phyloP scores from a whole-genome alignment of 148 eudicot species.

The Camellia lanceoleosa region DNA sequence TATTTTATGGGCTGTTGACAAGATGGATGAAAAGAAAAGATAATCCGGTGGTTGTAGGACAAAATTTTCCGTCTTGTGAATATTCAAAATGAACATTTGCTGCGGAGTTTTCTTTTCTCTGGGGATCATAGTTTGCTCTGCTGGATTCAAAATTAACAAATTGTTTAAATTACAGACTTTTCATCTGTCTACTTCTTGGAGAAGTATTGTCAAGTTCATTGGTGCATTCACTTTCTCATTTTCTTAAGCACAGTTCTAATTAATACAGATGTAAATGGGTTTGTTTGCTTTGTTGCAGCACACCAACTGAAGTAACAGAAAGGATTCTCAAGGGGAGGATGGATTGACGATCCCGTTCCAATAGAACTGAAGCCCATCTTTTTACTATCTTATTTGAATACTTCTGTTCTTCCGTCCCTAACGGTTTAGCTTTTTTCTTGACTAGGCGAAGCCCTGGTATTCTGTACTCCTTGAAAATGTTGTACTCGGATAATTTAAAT shows the following conservation, averaged over 20 bases:
- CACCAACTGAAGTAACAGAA: constrained; percentile 90
- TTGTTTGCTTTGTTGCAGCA: constrained; percentile 46
- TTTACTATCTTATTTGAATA: background rate
- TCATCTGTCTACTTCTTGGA: background rate
- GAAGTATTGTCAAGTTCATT: background rate
- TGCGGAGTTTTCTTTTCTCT: background rate
- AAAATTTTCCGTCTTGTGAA: background rate
- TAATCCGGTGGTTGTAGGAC: background rate
- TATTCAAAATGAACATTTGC: background rate
- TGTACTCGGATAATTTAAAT: constrained; percentile 5
- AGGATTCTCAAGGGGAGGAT: constrained; percentile 89
- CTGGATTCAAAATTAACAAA: background rate
- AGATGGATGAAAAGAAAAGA: background rate
- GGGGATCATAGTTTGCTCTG: background rate
- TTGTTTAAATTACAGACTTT: background rate
- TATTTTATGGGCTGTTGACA: background rate
- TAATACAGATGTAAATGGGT: background rate
- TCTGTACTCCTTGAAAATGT: background rate
- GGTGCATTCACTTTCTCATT: background rate
- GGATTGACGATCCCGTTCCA: constrained; percentile 42
- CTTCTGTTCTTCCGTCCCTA: background rate
- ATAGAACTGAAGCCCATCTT: constrained; percentile 16
- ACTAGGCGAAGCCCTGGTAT: background rate
- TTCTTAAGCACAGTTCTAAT: background rate
- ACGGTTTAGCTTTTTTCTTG: background rate